These are phyloP conservation scores for Ascocoryne sarcoides DNA, from an alignment of 2,329 filamentous ascomycete species.

Conservation along the genomic window DNA sequence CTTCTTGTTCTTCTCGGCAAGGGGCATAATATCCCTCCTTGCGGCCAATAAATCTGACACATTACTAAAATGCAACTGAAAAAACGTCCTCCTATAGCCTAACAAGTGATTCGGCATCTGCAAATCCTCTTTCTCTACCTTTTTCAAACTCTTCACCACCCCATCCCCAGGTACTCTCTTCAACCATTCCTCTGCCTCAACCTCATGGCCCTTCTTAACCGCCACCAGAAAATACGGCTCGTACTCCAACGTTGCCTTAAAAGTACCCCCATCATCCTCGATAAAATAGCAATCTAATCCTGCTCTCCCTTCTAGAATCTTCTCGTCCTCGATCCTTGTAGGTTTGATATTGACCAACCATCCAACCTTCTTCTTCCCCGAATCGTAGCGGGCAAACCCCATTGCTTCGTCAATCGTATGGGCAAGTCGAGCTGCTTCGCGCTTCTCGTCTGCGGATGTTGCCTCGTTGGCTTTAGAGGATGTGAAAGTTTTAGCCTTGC, in stretches of 20 bases:
- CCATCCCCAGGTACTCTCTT: constrained; percentile 70
- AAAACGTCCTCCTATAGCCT: constrained; percentile 79
- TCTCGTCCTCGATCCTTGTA: constrained; percentile 77
- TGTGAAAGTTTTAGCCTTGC: constrained; percentile 68
- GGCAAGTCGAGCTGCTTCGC: constrained; percentile 74
- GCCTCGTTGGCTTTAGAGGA: constrained; percentile 69
- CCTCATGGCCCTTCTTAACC: constrained; percentile 77
- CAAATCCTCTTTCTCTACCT: constrained; percentile 86
- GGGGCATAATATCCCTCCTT: constrained; percentile 72
- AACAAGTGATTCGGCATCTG: constrained; percentile 92
- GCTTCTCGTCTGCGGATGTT: constrained; percentile 86
- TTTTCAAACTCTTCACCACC: constrained; percentile 67
- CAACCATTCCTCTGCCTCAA: constrained; percentile 94
- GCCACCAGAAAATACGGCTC: constrained; percentile 95
- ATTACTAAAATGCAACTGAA: constrained; percentile 81
- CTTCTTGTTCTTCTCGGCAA: constrained; percentile 95
- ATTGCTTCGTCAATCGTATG: constrained; percentile 89
- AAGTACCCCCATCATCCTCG: constrained; percentile 71
- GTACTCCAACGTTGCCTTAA: constrained; percentile 94
- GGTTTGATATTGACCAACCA: constrained; percentile 96
- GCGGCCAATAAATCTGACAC: constrained; percentile 80
- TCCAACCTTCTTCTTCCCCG: constrained; percentile 70
- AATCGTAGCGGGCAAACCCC: constrained; percentile 88
- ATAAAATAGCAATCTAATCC: constrained; percentile 97
- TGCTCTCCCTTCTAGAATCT: constrained; percentile 72